Conservation (phyloP, 108 stramenopile species). For the Stephanodiscus triporus region DNA sequence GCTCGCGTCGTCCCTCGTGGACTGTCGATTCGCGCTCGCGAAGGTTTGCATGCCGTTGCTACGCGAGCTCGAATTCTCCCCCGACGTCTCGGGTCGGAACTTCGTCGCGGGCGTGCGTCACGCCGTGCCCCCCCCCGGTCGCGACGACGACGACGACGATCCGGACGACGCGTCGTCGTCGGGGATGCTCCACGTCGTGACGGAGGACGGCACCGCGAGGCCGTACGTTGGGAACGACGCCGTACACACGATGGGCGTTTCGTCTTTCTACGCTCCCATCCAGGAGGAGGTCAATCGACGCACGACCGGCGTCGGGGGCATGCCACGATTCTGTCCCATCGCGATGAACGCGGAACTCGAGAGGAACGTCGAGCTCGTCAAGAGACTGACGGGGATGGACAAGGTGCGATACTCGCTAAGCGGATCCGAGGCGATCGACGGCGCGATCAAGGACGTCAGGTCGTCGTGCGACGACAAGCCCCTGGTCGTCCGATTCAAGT, state of each 20-base stretch:
- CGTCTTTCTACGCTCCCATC: constrained; percentile 48
- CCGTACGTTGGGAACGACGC: constrained; percentile 54
- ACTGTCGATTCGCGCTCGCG: constrained; percentile 53
- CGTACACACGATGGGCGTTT: constrained; percentile 45
- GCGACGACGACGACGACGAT: background rate
- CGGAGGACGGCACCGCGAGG: constrained; percentile 19
- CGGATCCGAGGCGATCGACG: constrained; percentile 60
- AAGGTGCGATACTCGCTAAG: constrained; percentile 52
- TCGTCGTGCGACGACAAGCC: constrained; percentile 49
- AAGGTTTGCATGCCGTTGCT: constrained; percentile 59
- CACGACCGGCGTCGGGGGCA: constrained; percentile 7
- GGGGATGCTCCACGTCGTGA: constrained; percentile 41
- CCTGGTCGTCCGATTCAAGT: constrained; percentile 53
- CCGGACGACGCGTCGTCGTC: background rate
- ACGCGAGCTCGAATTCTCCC: constrained; percentile 51
- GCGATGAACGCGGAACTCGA: constrained; percentile 49
- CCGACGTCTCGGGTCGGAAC: constrained; percentile 17
- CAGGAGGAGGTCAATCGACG: constrained; percentile 51
- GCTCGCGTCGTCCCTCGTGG: constrained; percentile 42
- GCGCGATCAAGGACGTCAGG: constrained; percentile 55
- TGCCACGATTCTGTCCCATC: constrained; percentile 47
- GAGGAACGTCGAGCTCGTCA: constrained; percentile 44
- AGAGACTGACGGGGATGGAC: constrained; percentile 52
- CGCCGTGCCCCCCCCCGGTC: background rate
- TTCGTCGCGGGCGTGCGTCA: constrained; percentile 33